Evolutionary conservation across 495 filamentous ascomycete genomes (phyloP).

Genomic region (Trichodelitschia bisporula): DNA sequence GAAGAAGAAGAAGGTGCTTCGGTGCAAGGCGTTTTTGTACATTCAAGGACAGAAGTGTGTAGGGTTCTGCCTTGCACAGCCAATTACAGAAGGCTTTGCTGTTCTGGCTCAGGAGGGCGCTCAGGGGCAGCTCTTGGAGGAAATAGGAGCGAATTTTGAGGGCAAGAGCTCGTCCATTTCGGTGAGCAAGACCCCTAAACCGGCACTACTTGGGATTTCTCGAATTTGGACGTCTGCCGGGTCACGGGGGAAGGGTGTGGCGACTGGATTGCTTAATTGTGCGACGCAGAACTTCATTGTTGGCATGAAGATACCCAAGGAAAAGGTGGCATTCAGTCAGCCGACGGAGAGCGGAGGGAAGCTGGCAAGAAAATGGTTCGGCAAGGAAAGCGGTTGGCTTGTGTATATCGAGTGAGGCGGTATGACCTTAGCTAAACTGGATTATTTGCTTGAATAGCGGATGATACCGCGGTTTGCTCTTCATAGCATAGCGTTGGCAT

Average conservation of each 20-base stretch:
- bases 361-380: constrained; percentile 41
- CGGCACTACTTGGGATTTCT: constrained; percentile 40
- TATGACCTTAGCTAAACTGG: too few species aligned
- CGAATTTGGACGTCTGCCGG: constrained; percentile 46
- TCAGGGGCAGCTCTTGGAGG: constrained; percentile 2
- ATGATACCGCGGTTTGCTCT: too few species aligned
- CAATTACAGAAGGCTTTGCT: constrained; percentile 30
- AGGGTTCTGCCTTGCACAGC: constrained; percentile 39
- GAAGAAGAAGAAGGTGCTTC: constrained; percentile 15
- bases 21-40: constrained; percentile 41
- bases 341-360: constrained; percentile 43
- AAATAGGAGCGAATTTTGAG: constrained; percentile 4
- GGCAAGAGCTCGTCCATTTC: constrained; percentile 18
- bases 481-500: too few species aligned
- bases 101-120: constrained; percentile 19
- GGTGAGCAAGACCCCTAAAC: constrained; percentile 3
- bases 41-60: constrained; percentile 37
- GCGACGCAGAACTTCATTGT: constrained; percentile 39
- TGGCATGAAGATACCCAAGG: constrained; percentile 37
- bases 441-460: too few species aligned
- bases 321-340: constrained; percentile 45
- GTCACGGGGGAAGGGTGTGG: constrained; percentile 34
- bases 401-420: constrained; percentile 10
- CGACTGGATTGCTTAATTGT: constrained; percentile 33
- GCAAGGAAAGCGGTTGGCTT: constrained; percentile 15